Percentiles rank a stretch among this genome's conserved stretches.
These are phyloP conservation scores for Clathrus columnatus DNA, from an alignment of 768 basidiomycete species.

Conservation along the genomic window DNA sequence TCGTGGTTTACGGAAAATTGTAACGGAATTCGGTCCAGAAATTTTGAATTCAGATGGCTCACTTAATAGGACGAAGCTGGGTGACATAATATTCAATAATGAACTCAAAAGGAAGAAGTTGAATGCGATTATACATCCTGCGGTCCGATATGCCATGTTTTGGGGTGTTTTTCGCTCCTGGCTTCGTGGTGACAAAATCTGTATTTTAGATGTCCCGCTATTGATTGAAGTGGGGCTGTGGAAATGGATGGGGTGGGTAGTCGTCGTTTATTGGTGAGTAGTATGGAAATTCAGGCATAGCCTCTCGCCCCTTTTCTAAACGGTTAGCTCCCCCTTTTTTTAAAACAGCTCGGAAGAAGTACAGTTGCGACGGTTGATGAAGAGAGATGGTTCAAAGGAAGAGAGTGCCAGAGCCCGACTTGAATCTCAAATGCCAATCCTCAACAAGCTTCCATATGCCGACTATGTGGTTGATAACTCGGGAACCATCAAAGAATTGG, in stretches of 20 bases:
- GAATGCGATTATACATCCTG: constrained; percentile 86
- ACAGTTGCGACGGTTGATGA: constrained; percentile 76
- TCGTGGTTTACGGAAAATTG: constrained; percentile 57
- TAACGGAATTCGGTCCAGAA: constrained; percentile 57
- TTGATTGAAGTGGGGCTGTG: constrained; percentile 84
- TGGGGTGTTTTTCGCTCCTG: constrained; percentile 60
- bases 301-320: background rate
- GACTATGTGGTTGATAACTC: constrained; percentile 87
- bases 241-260: constrained; percentile 72
- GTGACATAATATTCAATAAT: constrained; percentile 78
- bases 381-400: constrained; percentile 56
- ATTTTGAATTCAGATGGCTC: constrained; percentile 61
- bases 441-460: constrained; percentile 74
- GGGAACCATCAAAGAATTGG: constrained; percentile 60
- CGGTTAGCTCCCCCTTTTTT: background rate
- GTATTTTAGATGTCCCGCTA: constrained; percentile 85
- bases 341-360: constrained; percentile 61
- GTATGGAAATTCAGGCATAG: background rate
- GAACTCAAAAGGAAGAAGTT: constrained; percentile 58
- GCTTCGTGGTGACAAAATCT: constrained; percentile 68
- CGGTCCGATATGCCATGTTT: constrained; percentile 73
- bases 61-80: constrained; percentile 77
- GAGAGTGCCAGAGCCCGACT: constrained; percentile 69
- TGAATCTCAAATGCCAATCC: constrained; percentile 70
- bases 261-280: constrained; percentile 87